phyloP scores from a whole-genome alignment of 495 filamentous ascomycete species.

The Thozetella sp. region DNA sequence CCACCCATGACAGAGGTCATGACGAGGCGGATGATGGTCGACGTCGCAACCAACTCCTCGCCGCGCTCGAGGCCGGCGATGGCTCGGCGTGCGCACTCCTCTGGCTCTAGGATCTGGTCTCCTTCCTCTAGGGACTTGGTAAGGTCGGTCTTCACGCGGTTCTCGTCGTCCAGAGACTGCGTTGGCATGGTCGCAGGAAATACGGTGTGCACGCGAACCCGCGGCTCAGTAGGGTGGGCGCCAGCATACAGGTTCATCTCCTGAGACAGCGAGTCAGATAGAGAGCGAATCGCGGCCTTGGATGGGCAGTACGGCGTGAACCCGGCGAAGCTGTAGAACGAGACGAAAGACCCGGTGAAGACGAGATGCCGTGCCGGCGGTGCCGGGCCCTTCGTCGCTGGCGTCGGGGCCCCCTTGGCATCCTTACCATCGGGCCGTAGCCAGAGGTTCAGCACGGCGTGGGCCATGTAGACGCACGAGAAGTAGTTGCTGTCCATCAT shows the following conservation, averaged over 20 bases:
- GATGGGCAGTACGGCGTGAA: conserved; percentile 76
- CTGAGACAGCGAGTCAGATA: conserved; percentile 74
- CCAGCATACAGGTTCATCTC: conserved; percentile 77
- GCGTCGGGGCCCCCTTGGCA: conserved; percentile 10
- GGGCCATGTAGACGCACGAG: conserved; percentile 76
- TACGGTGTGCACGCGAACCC: conserved; percentile 73
- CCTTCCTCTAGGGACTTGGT: conserved; percentile 75
- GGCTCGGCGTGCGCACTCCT: conserved; percentile 65
- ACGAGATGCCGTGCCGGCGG: conserved; percentile 66
- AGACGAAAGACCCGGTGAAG: conserved; percentile 73
- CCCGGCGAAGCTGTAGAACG: conserved; percentile 72
- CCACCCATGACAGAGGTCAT: conserved; percentile 67
- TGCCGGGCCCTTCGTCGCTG: conserved; percentile 11
- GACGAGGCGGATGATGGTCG: conserved; percentile 50
- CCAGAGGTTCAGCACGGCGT: conserved; percentile 57
- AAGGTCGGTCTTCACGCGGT: conserved; percentile 69
- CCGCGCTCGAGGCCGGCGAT: conserved; percentile 66
- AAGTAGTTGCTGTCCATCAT: conserved; percentile 89
- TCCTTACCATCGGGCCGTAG: conserved; percentile 33
- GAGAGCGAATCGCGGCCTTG: conserved; percentile 76
- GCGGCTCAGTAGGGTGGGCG: conserved; percentile 27
- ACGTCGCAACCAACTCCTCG: conserved; percentile 51
- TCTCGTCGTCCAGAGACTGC: conserved; percentile 71
- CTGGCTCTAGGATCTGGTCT: conserved; percentile 69
- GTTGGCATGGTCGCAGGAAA: conserved; percentile 77